A percentile compares a stretch with the other conserved stretches of the same genome.
Conservation (phyloP, 1,284 basidiomycete species). For the Trametes polyzona region DNA sequence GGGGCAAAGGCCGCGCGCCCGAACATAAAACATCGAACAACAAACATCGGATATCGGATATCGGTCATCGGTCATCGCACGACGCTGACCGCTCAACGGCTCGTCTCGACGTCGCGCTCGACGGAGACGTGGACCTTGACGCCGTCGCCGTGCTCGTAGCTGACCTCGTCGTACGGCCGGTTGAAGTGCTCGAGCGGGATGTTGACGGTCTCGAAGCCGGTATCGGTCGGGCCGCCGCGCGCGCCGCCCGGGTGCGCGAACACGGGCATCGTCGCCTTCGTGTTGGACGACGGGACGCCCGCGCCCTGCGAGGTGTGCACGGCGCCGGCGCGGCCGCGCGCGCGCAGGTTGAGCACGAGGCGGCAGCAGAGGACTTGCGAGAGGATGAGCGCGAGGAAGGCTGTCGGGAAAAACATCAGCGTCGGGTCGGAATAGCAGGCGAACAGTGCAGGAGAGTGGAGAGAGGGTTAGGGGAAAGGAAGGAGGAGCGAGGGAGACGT, state of each 20-base stretch:
- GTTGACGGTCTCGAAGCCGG: conserved; percentile 7
- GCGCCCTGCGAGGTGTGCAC: conserved; percentile 2
- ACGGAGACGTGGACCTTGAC: conserved; percentile 12
- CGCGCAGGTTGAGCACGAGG: conserved; percentile 15
- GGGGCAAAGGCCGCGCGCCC: too few relatives aligned
- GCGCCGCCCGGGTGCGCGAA: conserved; percentile 7
- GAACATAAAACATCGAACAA: too few relatives aligned
- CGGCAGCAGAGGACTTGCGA: conserved; percentile 15
- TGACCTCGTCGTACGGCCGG: conserved; percentile 7
- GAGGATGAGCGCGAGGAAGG: conserved; percentile 16
- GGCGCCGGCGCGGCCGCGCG: background rate
- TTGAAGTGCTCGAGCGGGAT: conserved; percentile 16
- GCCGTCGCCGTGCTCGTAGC: conserved; percentile 1
- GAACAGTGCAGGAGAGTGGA: background rate
- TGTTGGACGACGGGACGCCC: background rate
- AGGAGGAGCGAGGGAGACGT: background rate
- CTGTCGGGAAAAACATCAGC: background rate
- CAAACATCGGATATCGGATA: too few relatives aligned
- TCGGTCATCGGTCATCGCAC: too few relatives aligned
- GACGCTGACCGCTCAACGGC: too few relatives aligned
- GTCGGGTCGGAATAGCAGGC: background rate
- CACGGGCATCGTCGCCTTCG: conserved; percentile 11
- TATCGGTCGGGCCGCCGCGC: background rate
- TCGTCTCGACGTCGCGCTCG: conserved; percentile 9
- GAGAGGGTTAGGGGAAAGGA: background rate